These are phyloP conservation scores for Biscogniauxia marginata DNA, from an alignment of 2,329 filamentous ascomycete genomes.

Conservation along the genomic window DNA sequence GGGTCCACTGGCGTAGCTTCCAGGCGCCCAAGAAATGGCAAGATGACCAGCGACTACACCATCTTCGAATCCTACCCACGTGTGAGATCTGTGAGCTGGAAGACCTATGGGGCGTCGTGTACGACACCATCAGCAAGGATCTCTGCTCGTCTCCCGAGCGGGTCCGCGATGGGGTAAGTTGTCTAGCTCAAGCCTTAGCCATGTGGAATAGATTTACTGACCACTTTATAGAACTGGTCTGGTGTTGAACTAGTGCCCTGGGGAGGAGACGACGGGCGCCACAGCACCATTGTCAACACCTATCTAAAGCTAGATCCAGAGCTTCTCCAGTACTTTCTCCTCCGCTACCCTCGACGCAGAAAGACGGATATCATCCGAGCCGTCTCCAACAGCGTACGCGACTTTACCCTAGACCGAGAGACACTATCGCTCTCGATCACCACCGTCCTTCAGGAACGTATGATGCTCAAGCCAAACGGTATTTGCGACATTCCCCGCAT, in stretches of 20 bases:
- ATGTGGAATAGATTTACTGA: slow-evolving; percentile 10
- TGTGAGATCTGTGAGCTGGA: slow-evolving; percentile 29
- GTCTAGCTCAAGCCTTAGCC: neutral
- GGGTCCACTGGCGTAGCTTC: slow-evolving; percentile 34
- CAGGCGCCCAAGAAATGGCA: slow-evolving; percentile 20
- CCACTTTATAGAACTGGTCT: slow-evolving; percentile 9
- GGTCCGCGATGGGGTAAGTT: slow-evolving; percentile 23
- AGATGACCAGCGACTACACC: slow-evolving; percentile 26
- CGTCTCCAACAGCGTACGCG: slow-evolving; percentile 39
- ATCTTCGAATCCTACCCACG: slow-evolving; percentile 27
- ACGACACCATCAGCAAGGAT: slow-evolving; percentile 27
- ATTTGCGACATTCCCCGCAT: slow-evolving; percentile 18
- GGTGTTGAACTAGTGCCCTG: slow-evolving; percentile 27
- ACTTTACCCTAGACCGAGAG: slow-evolving; percentile 41
- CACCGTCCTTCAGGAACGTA: slow-evolving; percentile 29
- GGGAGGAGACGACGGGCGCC: slow-evolving; percentile 28
- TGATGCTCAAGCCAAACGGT: slow-evolving; percentile 14
- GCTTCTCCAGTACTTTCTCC: slow-evolving; percentile 49
- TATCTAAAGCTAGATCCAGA: slow-evolving; percentile 49
- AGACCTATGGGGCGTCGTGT: slow-evolving; percentile 23
- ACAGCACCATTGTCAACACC: slow-evolving; percentile 35
- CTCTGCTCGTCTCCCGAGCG: slow-evolving; percentile 30
- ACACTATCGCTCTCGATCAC: slow-evolving; percentile 25
- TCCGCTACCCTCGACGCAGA: slow-evolving; percentile 45
- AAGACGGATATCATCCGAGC: slow-evolving; percentile 44